Base-by-base conservation (phyloP, 1,139 yeast species). In the Yamadazyma spencermartinsiae region DNA sequence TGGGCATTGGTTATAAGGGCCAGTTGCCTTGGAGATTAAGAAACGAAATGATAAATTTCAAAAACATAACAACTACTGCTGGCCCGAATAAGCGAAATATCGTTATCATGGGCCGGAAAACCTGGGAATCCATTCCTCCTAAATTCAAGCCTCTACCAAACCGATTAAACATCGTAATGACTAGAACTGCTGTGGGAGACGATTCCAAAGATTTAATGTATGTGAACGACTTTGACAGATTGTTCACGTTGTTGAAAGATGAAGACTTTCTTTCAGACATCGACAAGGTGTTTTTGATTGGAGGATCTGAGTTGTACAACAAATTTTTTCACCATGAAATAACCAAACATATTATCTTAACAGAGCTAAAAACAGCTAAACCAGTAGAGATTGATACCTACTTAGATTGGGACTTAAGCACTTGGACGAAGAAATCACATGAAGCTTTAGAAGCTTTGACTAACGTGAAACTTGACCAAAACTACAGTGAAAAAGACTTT, bases 41-140 rank as follows among this genome's bases (percentile, higher is more conserved):
- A 39, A 74, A 82, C 40, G 99, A 92, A 59, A 87, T 94, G 82
- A 79, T 79, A 54, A 92, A 83, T 58, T 92, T 92, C 67, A 76
- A 79, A 43, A 78, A 79, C 39, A 84, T 86, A 13, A 92, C 98
- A 0, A 64, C 81, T 3, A 49, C 50, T 40, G 64, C 73, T 17
- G 40, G 39, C 6, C 49, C 69, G 4, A 43, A 42, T 5, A 63
- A 61, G 41, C 57, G 63, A 39, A 87, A 90, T 52, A 95, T 89
- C 0, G 98, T 94, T 11, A 73, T 94, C 8, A 92, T 94, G 99
- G 99, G 99, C 4, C 74, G 97, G 40, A 85, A 82, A 55, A 92
- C 98, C 1, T 92, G 98, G 96, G 94, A 89, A 27, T 86, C 96
- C 7, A 89, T 92, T 33, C 98, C 98, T 0, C 44, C 62, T 1